Conservation (phyloP, 441 rosid genomes). For the Pelargonium hybrid region DNA sequence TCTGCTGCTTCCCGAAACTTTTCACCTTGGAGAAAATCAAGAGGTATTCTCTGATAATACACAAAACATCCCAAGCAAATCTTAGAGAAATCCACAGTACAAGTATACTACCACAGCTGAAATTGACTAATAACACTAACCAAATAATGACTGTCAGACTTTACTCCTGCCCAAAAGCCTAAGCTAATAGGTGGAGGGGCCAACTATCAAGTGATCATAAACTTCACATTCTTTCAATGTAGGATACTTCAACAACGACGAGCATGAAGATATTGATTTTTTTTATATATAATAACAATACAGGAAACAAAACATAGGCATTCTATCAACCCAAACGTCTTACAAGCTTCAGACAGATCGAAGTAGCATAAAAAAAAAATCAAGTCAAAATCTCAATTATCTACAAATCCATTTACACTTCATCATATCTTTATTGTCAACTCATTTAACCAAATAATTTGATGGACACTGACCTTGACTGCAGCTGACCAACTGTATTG, state of each 20-base stretch:
- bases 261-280: neutral
- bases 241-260: neutral
- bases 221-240: neutral
- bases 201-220: neutral
- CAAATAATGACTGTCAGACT: neutral
- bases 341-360: neutral
- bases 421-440: neutral
- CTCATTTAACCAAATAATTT: neutral
- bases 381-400: neutral
- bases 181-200: neutral
- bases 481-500: slow-evolving; percentile 88
- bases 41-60: slow-evolving; percentile 75
- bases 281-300: no score
- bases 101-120: neutral
- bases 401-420: neutral
- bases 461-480: slow-evolving; percentile 55
- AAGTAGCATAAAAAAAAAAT: neutral
- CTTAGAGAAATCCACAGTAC: neutral
- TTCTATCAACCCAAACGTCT: neutral
- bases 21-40: slow-evolving; percentile 90
- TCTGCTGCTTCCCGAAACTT: slow-evolving; percentile 73
- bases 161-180: neutral
- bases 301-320: neutral
- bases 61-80: neutral
- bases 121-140: neutral